Evolutionary conservation across 495 filamentous ascomycete genomes (phyloP).

Genomic region (Clohesyomyces aquaticus): DNA sequence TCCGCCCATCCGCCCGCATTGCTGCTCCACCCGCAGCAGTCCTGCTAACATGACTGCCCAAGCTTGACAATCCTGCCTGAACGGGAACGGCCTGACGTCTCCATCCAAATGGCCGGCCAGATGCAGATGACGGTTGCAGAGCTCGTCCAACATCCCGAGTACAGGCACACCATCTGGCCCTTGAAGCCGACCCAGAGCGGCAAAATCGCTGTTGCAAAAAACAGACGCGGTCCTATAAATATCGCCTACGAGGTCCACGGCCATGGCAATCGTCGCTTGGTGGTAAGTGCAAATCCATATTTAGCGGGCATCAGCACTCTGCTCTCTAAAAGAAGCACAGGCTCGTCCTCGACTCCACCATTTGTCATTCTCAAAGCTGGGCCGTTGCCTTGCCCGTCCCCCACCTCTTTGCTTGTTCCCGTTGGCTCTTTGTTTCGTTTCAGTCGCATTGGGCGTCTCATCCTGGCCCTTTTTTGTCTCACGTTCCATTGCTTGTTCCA

Average conservation of each 20-base stretch:
- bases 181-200: slow-evolving; percentile 64
- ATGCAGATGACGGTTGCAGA: slow-evolving; percentile 42
- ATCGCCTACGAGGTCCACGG: slow-evolving; percentile 82
- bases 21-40: slow-evolving; percentile 12
- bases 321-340: slow-evolving; percentile 22
- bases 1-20: slow-evolving; percentile 14
- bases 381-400: neutral
- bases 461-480: slow-evolving; percentile 17
- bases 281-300: slow-evolving; percentile 59
- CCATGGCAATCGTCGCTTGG: slow-evolving; percentile 65
- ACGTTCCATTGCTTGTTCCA: slow-evolving; percentile 31
- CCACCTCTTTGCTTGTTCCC: slow-evolving; percentile 1
- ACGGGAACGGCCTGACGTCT: neutral
- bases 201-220: slow-evolving; percentile 61
- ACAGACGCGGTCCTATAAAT: slow-evolving; percentile 69
- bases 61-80: too few relatives aligned
- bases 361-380: slow-evolving; percentile 34
- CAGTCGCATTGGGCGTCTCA: slow-evolving; percentile 36
- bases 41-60: slow-evolving; percentile 13
- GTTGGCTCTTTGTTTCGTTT: slow-evolving; percentile 37
- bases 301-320: slow-evolving; percentile 6
- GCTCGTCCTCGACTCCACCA: slow-evolving; percentile 15
- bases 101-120: slow-evolving; percentile 8
- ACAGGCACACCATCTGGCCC: slow-evolving; percentile 60
- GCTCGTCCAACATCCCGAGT: slow-evolving; percentile 57